Conservation (phyloP, 371 early-diverging fungal species). For the Apophysomyces ossiformis region DNA sequence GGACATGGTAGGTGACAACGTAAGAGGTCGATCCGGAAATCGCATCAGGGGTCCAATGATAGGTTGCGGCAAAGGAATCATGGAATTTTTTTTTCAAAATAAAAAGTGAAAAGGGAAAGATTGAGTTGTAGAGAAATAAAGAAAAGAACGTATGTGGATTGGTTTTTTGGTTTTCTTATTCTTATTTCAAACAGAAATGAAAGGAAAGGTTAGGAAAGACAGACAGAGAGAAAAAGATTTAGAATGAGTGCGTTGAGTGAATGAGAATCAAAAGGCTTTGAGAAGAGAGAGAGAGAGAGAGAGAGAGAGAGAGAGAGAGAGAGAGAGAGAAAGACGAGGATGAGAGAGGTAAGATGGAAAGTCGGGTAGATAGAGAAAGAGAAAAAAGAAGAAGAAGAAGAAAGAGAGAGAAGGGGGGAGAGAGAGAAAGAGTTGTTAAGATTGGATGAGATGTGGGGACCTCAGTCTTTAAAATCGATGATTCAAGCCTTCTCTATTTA, state of each 20-base stretch:
- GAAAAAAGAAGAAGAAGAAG: slow-evolving; percentile 7
- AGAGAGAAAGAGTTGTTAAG: slow-evolving; percentile 2
- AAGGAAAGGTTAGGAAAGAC: slow-evolving; percentile 7
- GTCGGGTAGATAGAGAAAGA: neutral
- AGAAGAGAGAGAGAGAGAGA: slow-evolving; percentile 14
- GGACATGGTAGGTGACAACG: neutral
- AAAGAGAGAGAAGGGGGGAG: slow-evolving; percentile 15
- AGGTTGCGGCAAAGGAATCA: neutral
- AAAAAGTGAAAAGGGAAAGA: no score
- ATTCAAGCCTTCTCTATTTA: no score
- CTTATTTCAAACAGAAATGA: slow-evolving; percentile 11
- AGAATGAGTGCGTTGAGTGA: neutral
- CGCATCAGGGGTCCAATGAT: slow-evolving; percentile 4
- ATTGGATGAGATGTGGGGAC: neutral
- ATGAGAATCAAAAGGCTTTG: slow-evolving; percentile 6
- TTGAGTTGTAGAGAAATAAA: no score
- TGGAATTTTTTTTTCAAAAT: neutral
- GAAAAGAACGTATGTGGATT: neutral
- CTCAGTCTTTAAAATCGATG: no score
- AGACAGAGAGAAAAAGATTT: slow-evolving; percentile 7
- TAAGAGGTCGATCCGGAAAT: neutral
- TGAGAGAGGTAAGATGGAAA: slow-evolving; percentile 16
- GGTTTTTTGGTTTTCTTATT: slow-evolving; percentile 3
- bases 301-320: neutral
- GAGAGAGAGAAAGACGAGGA: slow-evolving; percentile 11